A percentile compares a stretch with the other conserved stretches of the same genome.
Evolutionary conservation across 176 grass and related monocot genomes (phyloP).

Genomic region (Oryza rufipogon): DNA sequence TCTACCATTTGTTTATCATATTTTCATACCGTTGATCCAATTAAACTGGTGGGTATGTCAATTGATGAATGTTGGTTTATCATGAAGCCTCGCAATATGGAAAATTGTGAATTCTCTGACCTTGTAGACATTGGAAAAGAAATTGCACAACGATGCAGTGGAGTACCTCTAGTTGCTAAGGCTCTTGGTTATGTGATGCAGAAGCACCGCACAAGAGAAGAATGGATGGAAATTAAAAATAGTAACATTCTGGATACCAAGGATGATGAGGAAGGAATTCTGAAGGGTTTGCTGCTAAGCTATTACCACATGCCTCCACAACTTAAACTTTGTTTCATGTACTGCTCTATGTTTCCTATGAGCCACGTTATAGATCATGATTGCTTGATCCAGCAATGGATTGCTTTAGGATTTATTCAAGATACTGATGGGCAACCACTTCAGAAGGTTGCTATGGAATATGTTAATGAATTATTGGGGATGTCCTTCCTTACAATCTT

Average conservation of each 20-base stretch:
- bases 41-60: constrained; percentile 29
- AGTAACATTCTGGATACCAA: constrained; percentile 13
- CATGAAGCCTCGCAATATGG: not conserved
- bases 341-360: constrained; percentile 61
- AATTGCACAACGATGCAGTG: constrained; percentile 34
- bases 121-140: constrained; percentile 21
- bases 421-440: not conserved
- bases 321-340: constrained; percentile 57
- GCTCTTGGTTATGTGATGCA: constrained; percentile 43
- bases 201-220: constrained; percentile 19
- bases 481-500: constrained; percentile 49
- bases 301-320: constrained; percentile 43
- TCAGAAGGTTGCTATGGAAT: constrained; percentile 20
- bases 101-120: not conserved
- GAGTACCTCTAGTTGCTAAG: constrained; percentile 49
- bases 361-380: constrained; percentile 50
- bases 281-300: constrained; percentile 34
- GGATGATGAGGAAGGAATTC: constrained; percentile 11
- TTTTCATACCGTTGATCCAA: not conserved
- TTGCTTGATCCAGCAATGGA: constrained; percentile 50
- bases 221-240: constrained; percentile 37
- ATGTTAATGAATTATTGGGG: constrained; percentile 39
- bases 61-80: constrained; percentile 50
- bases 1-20: not conserved
- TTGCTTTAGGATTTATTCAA: constrained; percentile 49